Evolutionary conservation across 2,329 filamentous ascomycete species (phyloP).

Genomic region (Xylariales sp.): DNA sequence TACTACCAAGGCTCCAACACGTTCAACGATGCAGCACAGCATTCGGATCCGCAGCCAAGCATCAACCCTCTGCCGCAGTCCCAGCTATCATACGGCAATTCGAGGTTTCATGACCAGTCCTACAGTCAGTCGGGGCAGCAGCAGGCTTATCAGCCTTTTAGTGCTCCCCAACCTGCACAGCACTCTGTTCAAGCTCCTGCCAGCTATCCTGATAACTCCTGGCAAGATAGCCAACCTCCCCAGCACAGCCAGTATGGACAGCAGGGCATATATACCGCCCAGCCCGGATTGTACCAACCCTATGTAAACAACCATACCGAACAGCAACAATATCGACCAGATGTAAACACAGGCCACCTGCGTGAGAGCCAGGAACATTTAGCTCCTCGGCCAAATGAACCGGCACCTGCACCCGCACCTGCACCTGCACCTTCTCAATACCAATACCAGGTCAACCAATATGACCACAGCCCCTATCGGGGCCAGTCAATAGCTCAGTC

Average conservation of each 20-base stretch:
- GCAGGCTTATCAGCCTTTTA: conserved; percentile 2
- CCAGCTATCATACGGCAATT: neutral
- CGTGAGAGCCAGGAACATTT: too few relatives aligned
- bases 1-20: conserved; percentile 1
- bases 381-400: neutral
- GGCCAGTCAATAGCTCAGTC: neutral
- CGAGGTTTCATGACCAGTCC: conserved; percentile 3
- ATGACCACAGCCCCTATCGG: neutral
- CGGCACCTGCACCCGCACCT: neutral
- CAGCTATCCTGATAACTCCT: conserved; percentile 1
- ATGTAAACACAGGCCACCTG: too few relatives aligned
- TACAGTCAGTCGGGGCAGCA: conserved; percentile 7
- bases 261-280: too few relatives aligned
- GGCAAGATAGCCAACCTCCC: neutral
- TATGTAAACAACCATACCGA: too few relatives aligned
- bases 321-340: too few relatives aligned
- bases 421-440: neutral
- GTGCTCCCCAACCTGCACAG: conserved; percentile 1
- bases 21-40: neutral
- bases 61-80: neutral
- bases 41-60: too few relatives aligned
- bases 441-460: conserved; percentile 1
- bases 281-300: too few relatives aligned
- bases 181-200: neutral
- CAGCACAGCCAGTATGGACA: too few relatives aligned